Conservation (phyloP, 2,329 filamentous ascomycete species). For the Uncinocarpus reesii region DNA sequence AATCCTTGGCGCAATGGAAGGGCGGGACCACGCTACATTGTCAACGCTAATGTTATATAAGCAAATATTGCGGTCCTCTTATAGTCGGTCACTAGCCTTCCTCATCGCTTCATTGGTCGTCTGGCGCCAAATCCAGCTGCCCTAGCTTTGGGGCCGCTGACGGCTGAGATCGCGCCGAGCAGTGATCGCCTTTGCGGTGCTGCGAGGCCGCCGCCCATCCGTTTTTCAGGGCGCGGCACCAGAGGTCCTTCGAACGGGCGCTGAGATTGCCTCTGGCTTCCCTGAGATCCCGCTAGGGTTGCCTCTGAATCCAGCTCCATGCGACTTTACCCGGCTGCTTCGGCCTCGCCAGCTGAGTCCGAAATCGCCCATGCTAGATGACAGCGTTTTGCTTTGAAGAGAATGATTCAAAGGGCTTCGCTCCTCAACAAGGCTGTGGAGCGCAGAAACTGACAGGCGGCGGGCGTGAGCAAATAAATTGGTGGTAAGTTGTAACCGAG, state of each 20-base stretch:
- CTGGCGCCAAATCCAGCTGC: no score
- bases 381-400: no score
- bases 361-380: neutral
- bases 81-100: no score
- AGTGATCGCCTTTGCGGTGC: no score
- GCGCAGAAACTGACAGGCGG: neutral
- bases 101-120: no score
- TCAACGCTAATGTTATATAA: no score
- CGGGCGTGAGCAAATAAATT: neutral
- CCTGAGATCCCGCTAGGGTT: neutral
- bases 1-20: neutral
- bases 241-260: neutral
- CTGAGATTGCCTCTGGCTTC: neutral
- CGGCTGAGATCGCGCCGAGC: no score
- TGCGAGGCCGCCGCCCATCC: no score
- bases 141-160: no score
- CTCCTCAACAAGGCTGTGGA: constrained; percentile 4
- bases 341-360: neutral
- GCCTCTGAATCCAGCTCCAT: neutral
- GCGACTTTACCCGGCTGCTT: neutral
- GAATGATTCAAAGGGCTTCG: no score
- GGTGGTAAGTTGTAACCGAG: neutral
- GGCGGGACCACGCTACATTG: neutral
- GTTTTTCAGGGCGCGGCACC: no score
- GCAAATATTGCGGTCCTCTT: no score